Percentiles rank a stretch among this genome's conserved stretches.
Conservation (phyloP, 1,139 yeast genomes). For the Hemisphaericaspora lyxosophila region DNA sequence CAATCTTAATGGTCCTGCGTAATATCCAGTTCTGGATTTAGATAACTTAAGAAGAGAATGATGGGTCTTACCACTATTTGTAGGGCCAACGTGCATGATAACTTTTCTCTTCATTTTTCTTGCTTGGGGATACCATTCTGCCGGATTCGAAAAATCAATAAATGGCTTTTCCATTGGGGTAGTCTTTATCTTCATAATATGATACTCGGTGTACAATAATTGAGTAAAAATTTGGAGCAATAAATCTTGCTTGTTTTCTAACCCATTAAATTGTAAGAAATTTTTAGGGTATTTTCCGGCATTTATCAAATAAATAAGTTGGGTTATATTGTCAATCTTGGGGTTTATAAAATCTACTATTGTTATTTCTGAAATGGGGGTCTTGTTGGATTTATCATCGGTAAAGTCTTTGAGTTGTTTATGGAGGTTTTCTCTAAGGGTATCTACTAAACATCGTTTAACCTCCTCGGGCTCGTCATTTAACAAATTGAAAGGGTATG, state of each 20-base stretch:
- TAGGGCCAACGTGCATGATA: conserved; percentile 93
- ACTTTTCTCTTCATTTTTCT: conserved; percentile 76
- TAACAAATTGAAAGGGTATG: conserved; percentile 8
- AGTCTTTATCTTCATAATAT: conserved; percentile 17
- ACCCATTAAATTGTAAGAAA: conserved; percentile 18
- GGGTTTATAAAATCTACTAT: conserved; percentile 34
- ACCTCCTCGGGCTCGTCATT: conserved; percentile 7
- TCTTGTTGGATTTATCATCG: background rate
- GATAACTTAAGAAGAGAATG: conserved; percentile 71
- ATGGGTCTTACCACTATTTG: conserved; percentile 95
- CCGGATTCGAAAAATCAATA: conserved; percentile 66
- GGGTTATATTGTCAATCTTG: conserved; percentile 20
- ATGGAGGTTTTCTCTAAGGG: background rate
- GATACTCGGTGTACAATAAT: conserved; percentile 24
- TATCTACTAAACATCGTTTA: background rate
- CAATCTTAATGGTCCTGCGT: conserved; percentile 91
- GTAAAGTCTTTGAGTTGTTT: conserved; percentile 1
- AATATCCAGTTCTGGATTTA: conserved; percentile 76
- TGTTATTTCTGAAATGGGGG: conserved; percentile 5
- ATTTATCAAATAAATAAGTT: conserved; percentile 21
- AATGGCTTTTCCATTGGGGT: conserved; percentile 16
- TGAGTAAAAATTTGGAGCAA: conserved; percentile 22
- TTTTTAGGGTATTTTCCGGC: conserved; percentile 21
- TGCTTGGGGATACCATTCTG: conserved; percentile 88
- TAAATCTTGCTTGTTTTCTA: conserved; percentile 20